Base-by-base conservation (phyloP, 176 grass and related monocot genomes). In the Aegilops speltoides region DNA sequence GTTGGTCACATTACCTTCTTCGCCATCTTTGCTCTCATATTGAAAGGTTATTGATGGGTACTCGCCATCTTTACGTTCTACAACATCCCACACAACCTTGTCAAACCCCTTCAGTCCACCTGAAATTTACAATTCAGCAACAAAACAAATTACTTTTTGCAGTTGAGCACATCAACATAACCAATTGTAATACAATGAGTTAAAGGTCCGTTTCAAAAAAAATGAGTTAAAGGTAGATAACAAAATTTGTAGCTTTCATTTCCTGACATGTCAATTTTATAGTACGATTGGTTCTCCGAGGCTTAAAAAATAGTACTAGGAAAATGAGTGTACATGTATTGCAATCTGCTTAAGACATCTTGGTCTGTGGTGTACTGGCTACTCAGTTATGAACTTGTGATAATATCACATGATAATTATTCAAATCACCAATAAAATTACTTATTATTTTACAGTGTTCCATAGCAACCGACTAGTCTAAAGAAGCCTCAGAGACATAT, bases 61-160 rank as follows among this genome's bases (percentile, higher is more conserved):
- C 76, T 94, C 24, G 28, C 89, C 88, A 64, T 89, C 88, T 32
- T 78, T 98, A n/a, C 71, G 88, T 28, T 94, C 90, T 52, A 86
- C 40, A 20, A 89, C 86, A 85, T 93, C 93, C 93, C 96, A 96
- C 28, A 96, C 36, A 29, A 95, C 88, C 66, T 98, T 95, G 87
- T 98, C 92, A 77, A 92, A 98, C 19, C 96, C 93, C 65, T 84
- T 98, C 85, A 92, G 76, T 5, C 91, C 90, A 77, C 96, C 91
- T 98, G 81, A 25, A 75, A 80, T 91, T 73, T 56, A 68, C 28
- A 78, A 70, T 72, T 65, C 28, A 64, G 52, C 16, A 32, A 83
- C 1, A 73, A 5, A 38, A 76, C 14, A 56, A 50, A 32, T 45
- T 11, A 33, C 20, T 19, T 76, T n/a, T 86, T 32, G 3, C 6